A percentile compares a stretch with the other conserved stretches of the same genome.
Evolutionary conservation across 139 green algal species (phyloP).

Genomic region (Chlamydomonas incerta): DNA sequence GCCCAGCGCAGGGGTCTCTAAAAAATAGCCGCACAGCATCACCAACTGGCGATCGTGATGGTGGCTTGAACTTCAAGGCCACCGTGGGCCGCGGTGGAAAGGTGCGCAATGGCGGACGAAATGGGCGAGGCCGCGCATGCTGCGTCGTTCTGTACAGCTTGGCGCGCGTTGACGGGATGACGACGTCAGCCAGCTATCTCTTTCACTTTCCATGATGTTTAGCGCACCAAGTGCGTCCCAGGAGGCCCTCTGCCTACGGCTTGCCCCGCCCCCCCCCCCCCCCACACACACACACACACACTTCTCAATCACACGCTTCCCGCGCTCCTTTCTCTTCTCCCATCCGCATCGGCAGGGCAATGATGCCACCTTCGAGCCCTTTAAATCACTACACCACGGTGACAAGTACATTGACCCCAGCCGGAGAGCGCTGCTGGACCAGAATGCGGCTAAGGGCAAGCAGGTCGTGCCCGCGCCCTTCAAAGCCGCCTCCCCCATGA

Average conservation of each 20-base stretch:
- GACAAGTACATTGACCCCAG: conserved; percentile 63
- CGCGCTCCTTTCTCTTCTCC: neutral
- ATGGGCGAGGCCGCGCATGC: neutral
- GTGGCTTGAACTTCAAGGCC: conserved; percentile 61
- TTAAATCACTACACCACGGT: conserved; percentile 63
- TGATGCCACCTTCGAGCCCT: conserved; percentile 74
- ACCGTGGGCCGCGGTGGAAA: conserved; percentile 45
- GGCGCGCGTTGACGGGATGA: too few relatives aligned
- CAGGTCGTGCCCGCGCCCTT: conserved; percentile 66
- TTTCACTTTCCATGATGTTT: too few relatives aligned
- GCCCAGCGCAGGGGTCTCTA: neutral
- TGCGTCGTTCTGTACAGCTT: too few relatives aligned
- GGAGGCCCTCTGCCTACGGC: too few relatives aligned
- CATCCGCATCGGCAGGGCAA: conserved; percentile 47
- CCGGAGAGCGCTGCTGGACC: conserved; percentile 45
- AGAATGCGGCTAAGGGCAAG: conserved; percentile 47
- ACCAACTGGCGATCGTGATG: conserved; percentile 37
- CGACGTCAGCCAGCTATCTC: too few relatives aligned
- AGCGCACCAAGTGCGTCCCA: too few relatives aligned
- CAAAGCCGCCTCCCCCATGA: conserved; percentile 70
- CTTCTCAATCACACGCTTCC: neutral
- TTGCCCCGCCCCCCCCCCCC: too few relatives aligned
- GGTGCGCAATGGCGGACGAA: conserved; percentile 28
- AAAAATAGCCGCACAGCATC: neutral
- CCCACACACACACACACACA: too few relatives aligned